A percentile compares a stretch with the other conserved stretches of the same genome.
phyloP scores from a whole-genome alignment of 306 rosid genomes.

The Quercus mongolica region DNA sequence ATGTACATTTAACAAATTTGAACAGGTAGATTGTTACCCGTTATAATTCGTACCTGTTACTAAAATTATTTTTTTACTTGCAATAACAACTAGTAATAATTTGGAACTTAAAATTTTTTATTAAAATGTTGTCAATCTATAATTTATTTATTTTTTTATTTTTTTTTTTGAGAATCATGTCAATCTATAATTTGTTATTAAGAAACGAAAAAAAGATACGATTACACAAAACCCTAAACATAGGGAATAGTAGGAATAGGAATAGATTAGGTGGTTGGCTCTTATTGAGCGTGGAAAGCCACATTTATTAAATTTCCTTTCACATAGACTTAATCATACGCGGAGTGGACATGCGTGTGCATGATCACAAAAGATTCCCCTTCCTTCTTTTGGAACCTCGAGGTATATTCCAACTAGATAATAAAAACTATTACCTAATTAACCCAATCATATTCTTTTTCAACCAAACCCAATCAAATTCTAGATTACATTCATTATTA shows the following conservation, averaged over 20 bases:
- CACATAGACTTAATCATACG: neutral
- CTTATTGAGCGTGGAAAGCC: slow-evolving; percentile 14
- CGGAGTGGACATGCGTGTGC: slow-evolving; percentile 11
- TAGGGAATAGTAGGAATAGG: slow-evolving; percentile 1
- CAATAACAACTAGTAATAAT: too few species aligned
- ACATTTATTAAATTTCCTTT: neutral
- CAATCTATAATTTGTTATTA: neutral
- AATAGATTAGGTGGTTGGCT: neutral
- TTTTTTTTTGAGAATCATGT: too few species aligned
- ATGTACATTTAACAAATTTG: too few species aligned
- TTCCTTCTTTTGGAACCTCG: neutral
- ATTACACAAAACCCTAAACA: neutral
- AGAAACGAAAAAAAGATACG: neutral
- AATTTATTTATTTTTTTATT: too few species aligned
- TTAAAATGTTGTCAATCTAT: too few species aligned
- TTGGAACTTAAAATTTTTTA: too few species aligned
- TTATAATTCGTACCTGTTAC: too few species aligned
- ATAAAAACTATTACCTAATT: neutral
- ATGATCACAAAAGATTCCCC: neutral
- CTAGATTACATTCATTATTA: too few species aligned
- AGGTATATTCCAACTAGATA: slow-evolving; percentile 22
- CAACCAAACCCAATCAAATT: neutral
- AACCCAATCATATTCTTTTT: too few species aligned
- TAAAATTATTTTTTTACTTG: too few species aligned
- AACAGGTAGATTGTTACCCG: too few species aligned